Percentiles rank a stretch among this genome's conserved stretches.
phyloP scores from a whole-genome alignment of 768 basidiomycete genomes.

The Psilocybe cubensis region DNA sequence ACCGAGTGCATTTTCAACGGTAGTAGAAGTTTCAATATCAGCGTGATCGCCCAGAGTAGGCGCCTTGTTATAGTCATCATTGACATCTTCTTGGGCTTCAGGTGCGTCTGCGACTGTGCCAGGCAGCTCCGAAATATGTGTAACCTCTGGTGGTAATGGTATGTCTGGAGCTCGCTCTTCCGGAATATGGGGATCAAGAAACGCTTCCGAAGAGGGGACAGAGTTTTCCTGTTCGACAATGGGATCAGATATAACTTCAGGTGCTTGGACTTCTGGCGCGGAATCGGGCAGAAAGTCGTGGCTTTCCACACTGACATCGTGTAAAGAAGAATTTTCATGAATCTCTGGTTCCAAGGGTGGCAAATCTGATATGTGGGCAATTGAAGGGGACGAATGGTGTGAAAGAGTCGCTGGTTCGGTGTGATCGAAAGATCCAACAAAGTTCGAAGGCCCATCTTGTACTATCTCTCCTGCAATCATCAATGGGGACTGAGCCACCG shows the following conservation, averaged over 20 bases:
- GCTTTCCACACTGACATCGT: background rate
- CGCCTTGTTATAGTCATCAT: background rate
- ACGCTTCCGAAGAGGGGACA: background rate
- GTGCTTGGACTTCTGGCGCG: background rate
- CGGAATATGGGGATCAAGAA: background rate
- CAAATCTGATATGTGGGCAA: background rate
- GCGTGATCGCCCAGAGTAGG: background rate
- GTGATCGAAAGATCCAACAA: constrained; percentile 1
- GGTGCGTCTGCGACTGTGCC: background rate
- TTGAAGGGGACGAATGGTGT: background rate
- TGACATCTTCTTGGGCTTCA: background rate
- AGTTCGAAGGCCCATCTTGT: background rate
- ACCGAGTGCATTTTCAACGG: constrained; percentile 21
- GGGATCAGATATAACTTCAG: background rate
- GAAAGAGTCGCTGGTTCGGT: background rate
- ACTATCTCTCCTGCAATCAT: constrained; percentile 1
- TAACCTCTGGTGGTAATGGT: background rate
- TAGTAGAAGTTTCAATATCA: background rate
- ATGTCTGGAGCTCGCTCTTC: background rate
- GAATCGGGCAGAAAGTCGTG: background rate
- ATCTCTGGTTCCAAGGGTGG: background rate
- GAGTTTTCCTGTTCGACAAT: background rate
- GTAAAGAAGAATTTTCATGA: background rate
- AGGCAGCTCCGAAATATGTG: background rate
- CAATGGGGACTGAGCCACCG: constrained; percentile 22